Evolutionary conservation across 345 rosid genomes (phyloP).

Genomic region (Reutealis trisperma): DNA sequence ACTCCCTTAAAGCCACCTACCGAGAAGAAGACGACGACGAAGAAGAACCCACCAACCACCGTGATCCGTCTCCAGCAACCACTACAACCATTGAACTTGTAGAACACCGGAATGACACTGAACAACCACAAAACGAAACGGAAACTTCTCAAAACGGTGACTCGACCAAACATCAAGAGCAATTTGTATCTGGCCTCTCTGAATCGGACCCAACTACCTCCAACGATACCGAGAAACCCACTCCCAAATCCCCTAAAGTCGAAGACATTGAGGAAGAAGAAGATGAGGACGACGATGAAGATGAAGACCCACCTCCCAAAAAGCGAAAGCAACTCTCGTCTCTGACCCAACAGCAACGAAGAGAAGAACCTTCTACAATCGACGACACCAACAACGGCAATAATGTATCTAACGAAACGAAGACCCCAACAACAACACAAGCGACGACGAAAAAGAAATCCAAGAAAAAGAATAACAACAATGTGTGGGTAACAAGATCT

Average conservation of each 20-base stretch:
- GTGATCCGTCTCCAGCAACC: slow-evolving; percentile 4
- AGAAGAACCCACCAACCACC: not conserved
- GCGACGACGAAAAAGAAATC: slow-evolving; percentile 53
- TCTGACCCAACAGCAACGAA: slow-evolving; percentile 23
- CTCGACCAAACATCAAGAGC: slow-evolving; percentile 22
- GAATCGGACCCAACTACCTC: slow-evolving; percentile 71
- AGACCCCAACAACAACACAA: slow-evolving; percentile 7
- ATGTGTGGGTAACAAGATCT: slow-evolving; percentile 84
- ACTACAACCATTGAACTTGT: not conserved
- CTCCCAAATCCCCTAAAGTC: slow-evolving; percentile 37
- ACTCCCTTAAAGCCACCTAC: slow-evolving; percentile 47
- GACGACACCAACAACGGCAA: slow-evolving; percentile 17
- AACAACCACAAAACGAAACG: slow-evolving; percentile 12
- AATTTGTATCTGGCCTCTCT: slow-evolving; percentile 35
- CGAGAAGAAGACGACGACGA: slow-evolving; percentile 36
- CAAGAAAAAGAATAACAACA: slow-evolving; percentile 79
- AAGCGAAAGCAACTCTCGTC: slow-evolving; percentile 66
- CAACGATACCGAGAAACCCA: slow-evolving; percentile 58
- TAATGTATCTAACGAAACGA: slow-evolving; percentile 4
- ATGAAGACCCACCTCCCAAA: slow-evolving; percentile 51
- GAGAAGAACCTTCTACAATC: not conserved
- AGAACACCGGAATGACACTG: slow-evolving; percentile 12
- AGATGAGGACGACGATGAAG: slow-evolving; percentile 52
- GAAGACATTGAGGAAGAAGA: slow-evolving; percentile 38
- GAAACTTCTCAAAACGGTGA: slow-evolving; percentile 21